phyloP scores from a whole-genome alignment of 768 basidiomycete genomes.

The Rhizopogon vulgaris region DNA sequence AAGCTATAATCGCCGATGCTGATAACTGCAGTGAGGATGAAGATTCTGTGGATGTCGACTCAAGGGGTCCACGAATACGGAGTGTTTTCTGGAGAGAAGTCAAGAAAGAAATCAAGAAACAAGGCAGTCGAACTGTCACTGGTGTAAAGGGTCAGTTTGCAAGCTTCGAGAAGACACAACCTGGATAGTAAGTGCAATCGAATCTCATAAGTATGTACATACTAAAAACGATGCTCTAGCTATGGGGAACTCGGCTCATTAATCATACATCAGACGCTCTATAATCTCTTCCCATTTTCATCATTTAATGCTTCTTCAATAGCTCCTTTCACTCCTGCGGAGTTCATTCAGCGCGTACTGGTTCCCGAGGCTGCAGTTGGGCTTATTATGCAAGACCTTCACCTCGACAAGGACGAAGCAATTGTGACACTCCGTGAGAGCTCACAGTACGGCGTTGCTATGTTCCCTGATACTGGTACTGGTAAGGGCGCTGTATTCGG shows the following conservation, averaged over 20 bases:
- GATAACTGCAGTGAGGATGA: constrained; percentile 19
- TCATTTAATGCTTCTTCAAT: constrained; percentile 48
- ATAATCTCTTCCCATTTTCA: constrained; percentile 64
- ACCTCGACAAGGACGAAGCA: constrained; percentile 41
- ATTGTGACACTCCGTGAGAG: constrained; percentile 65
- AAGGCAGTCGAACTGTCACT: constrained; percentile 58
- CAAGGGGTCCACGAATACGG: constrained; percentile 27
- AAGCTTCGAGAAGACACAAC: constrained; percentile 76
- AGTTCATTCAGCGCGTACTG: constrained; percentile 81
- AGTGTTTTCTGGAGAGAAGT: constrained; percentile 68
- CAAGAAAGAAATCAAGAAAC: constrained; percentile 53
- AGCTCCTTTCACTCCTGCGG: constrained; percentile 60
- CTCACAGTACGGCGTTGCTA: constrained; percentile 74
- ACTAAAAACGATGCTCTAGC: constrained; percentile 31
- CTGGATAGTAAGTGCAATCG: constrained; percentile 72
- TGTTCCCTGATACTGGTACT: constrained; percentile 60
- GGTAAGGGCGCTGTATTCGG: constrained; percentile 21
- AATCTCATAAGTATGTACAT: not conserved
- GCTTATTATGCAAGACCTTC: constrained; percentile 77
- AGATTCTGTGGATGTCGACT: constrained; percentile 5
- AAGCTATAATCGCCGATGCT: constrained; percentile 46
- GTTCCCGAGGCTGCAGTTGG: constrained; percentile 81
- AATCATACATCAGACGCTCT: constrained; percentile 73
- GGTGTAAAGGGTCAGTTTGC: constrained; percentile 72
- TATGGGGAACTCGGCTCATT: constrained; percentile 84